phyloP scores from a whole-genome alignment of 2,329 filamentous ascomycete species.

The Fusarium sp. region DNA sequence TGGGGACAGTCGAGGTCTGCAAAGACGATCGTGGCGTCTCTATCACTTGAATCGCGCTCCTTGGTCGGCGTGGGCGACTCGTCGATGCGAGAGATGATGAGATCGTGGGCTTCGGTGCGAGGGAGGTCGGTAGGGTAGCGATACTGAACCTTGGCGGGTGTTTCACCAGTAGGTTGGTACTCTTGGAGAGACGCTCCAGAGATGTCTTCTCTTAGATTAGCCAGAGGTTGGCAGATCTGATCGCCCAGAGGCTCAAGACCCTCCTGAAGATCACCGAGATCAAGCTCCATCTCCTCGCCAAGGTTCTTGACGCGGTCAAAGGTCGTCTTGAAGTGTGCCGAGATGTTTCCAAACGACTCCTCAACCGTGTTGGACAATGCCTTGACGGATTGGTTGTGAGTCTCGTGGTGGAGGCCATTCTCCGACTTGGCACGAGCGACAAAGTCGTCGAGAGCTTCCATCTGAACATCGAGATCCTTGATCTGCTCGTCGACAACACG shows the following conservation, averaged over 20 bases:
- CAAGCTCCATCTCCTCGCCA: conserved; percentile 72
- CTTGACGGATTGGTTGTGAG: conserved; percentile 74
- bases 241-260: conserved; percentile 70
- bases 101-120: conserved; percentile 68
- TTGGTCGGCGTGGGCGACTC: conserved; percentile 44
- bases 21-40: conserved; percentile 56
- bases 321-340: conserved; percentile 74
- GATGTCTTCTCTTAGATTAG: conserved; percentile 76
- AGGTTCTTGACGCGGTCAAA: conserved; percentile 75
- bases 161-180: conserved; percentile 86
- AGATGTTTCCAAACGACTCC: conserved; percentile 77
- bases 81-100: conserved; percentile 57
- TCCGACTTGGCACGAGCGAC: conserved; percentile 83
- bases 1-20: conserved; percentile 50
- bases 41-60: conserved; percentile 45
- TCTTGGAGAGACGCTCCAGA: conserved; percentile 74
- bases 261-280: conserved; percentile 67
- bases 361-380: conserved; percentile 75
- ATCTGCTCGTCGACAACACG: conserved; percentile 91
- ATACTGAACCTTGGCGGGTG: conserved; percentile 84
- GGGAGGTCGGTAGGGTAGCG: conserved; percentile 83
- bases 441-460: conserved; percentile 90
- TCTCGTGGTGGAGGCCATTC: conserved; percentile 80
- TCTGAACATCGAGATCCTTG: conserved; percentile 85
- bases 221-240: conserved; percentile 74